phyloP scores from a whole-genome alignment of 805 yeast genomes.

The Candida orba region DNA sequence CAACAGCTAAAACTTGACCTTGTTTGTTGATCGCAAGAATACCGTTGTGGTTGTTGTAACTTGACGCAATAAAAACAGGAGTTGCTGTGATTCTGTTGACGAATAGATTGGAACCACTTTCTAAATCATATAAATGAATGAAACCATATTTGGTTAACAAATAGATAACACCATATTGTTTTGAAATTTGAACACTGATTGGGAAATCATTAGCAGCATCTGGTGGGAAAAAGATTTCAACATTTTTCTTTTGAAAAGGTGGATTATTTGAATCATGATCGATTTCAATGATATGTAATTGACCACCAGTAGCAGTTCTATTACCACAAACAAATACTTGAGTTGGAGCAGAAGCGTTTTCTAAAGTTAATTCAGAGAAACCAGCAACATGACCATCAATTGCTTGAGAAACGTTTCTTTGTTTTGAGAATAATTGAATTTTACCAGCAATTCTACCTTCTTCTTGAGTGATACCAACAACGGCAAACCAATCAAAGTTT shows the following conservation, averaged over 20 bases:
- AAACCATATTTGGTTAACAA: conserved; percentile 93
- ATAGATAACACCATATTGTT: conserved; percentile 80
- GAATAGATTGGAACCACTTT: conserved; percentile 85
- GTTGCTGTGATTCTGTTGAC: conserved; percentile 95
- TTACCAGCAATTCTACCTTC: conserved; percentile 93
- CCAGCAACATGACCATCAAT: conserved; percentile 97
- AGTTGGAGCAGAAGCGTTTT: conserved; percentile 60
- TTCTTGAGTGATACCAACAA: conserved; percentile 92
- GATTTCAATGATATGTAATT: conserved; percentile 88
- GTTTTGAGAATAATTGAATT: conserved; percentile 84
- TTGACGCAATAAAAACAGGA: conserved; percentile 84
- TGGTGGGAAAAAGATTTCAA: conserved; percentile 92
- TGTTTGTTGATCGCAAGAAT: conserved; percentile 87
- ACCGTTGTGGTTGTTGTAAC: conserved; percentile 70
- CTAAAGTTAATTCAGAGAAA: conserved; percentile 70
- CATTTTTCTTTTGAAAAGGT: conserved; percentile 88
- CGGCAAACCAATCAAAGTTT: conserved; percentile 85
- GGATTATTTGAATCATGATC: conserved; percentile 81
- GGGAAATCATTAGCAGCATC: conserved; percentile 97
- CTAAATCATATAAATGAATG: conserved; percentile 91
- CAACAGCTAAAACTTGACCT: conserved; percentile 93
- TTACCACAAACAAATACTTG: conserved; percentile 91
- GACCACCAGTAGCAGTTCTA: conserved; percentile 69
- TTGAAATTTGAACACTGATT: conserved; percentile 78
- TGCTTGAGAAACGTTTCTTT: conserved; percentile 89